Conservation (phyloP, 768 basidiomycete species). For the Podaxis sp. region DNA sequence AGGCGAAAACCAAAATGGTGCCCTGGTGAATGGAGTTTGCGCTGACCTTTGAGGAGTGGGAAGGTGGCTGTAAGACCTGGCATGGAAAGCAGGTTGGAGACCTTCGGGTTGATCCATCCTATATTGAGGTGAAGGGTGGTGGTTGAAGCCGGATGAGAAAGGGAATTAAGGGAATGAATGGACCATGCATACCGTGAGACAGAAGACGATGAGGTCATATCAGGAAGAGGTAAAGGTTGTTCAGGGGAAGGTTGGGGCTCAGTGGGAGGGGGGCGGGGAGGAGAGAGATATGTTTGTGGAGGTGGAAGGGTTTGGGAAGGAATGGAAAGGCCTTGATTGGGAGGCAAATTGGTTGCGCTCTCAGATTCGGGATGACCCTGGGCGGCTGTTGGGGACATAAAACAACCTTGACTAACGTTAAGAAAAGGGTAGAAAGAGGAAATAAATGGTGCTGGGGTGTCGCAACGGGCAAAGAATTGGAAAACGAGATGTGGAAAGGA, state of each 20-base stretch:
- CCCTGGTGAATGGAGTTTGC: neutral
- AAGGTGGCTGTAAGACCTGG: slow-evolving; percentile 26
- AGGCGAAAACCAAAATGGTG: neutral
- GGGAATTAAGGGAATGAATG: neutral
- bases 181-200: slow-evolving; percentile 9
- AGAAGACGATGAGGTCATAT: slow-evolving; percentile 12
- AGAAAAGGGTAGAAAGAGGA: neutral
- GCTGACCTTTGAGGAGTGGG: slow-evolving; percentile 33
- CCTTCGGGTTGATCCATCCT: slow-evolving; percentile 16
- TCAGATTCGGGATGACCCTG: slow-evolving; percentile 11
- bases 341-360: slow-evolving; percentile 11
- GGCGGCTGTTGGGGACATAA: slow-evolving; percentile 9
- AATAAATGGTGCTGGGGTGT: neutral
- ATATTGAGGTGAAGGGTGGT: neutral
- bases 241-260: neutral
- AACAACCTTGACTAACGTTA: neutral
- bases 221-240: slow-evolving; percentile 5
- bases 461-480: neutral
- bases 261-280: neutral
- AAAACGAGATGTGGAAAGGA: neutral
- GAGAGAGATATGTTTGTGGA: neutral
- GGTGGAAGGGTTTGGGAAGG: slow-evolving; percentile 11
- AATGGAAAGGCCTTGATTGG: slow-evolving; percentile 7
- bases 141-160: slow-evolving; percentile 3
- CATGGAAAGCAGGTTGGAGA: slow-evolving; percentile 18